phyloP scores from a whole-genome alignment of 768 basidiomycete species.

The Auricularia auricula-judae region DNA sequence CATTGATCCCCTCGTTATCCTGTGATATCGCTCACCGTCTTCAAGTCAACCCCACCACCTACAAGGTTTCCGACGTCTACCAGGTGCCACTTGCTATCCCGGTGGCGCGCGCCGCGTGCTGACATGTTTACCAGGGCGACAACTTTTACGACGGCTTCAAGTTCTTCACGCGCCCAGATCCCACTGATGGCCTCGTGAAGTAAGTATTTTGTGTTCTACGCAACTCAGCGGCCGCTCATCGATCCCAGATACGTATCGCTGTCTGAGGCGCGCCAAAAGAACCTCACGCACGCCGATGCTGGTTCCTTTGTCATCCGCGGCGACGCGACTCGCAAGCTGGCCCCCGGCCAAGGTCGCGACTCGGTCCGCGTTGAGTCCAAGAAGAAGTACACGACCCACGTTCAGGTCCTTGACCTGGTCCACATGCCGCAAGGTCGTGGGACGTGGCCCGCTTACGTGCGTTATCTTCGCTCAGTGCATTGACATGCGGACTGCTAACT shows the following conservation, averaged over 20 bases:
- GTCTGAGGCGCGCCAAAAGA: conserved; percentile 11
- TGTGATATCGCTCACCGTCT: background rate
- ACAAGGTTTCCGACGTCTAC: background rate
- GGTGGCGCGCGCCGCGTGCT: background rate
- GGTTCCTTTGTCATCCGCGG: conserved; percentile 46
- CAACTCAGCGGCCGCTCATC: background rate
- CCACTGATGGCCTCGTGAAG: background rate
- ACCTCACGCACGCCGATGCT: conserved; percentile 45
- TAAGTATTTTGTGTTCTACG: background rate
- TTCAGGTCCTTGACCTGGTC: conserved; percentile 40
- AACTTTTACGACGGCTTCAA: background rate
- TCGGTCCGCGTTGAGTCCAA: conserved; percentile 46
- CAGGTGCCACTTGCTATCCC: background rate
- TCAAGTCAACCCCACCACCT: background rate
- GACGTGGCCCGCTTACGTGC: conserved; percentile 37
- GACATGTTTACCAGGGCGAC: background rate
- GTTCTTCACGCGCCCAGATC: background rate
- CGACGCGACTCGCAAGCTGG: conserved; percentile 37
- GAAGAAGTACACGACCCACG: conserved; percentile 38
- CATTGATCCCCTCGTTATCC: background rate
- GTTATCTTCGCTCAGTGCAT: background rate
- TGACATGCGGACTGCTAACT: background rate
- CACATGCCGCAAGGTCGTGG: conserved; percentile 44
- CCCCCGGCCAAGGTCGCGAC: conserved; percentile 42
- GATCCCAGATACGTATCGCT: background rate